Evolutionary conservation across 768 basidiomycete genomes (phyloP).

Genomic region (Gloeopeniophorella convolvens): DNA sequence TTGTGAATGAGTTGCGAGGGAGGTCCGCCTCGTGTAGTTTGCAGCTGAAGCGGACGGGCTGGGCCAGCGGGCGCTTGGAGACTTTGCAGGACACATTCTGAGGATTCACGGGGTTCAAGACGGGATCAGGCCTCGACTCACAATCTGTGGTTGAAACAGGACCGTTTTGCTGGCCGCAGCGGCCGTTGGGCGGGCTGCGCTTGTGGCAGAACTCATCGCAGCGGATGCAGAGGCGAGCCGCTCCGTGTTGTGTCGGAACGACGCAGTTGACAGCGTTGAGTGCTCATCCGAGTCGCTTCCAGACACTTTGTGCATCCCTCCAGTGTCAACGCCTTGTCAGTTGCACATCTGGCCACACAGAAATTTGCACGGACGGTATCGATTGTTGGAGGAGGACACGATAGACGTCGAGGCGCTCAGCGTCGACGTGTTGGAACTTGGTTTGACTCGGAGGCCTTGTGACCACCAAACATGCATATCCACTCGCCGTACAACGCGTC

Average conservation of each 20-base stretch:
- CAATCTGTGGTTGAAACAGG: constrained; percentile 3
- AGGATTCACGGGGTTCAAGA: constrained; percentile 11
- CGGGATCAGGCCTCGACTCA: constrained; percentile 19
- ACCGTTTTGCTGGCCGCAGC: constrained; percentile 2
- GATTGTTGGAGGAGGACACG: too few species aligned
- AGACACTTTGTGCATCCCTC: constrained; percentile 4
- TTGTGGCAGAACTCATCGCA: constrained; percentile 4
- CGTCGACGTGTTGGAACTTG: too few species aligned
- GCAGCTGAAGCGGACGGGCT: not conserved
- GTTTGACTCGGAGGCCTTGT: too few species aligned
- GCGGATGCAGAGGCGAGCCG: constrained; percentile 8
- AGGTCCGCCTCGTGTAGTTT: constrained; percentile 7
- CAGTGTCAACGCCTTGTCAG: not conserved
- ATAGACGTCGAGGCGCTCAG: too few species aligned
- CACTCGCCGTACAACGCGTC: too few species aligned
- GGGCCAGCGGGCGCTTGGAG: constrained; percentile 6
- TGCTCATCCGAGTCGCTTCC: constrained; percentile 14
- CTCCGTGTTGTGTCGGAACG: constrained; percentile 14
- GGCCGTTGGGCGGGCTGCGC: constrained; percentile 1
- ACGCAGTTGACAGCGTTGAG: too few species aligned
- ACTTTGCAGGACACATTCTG: constrained; percentile 15
- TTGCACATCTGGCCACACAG: constrained; percentile 2
- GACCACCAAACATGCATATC: too few species aligned
- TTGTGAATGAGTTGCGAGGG: constrained; percentile 3
- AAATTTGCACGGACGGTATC: too few species aligned